These are phyloP conservation scores for Sporopachydermia quercuum DNA, from an alignment of 805 yeast species.

Conservation along the genomic window DNA sequence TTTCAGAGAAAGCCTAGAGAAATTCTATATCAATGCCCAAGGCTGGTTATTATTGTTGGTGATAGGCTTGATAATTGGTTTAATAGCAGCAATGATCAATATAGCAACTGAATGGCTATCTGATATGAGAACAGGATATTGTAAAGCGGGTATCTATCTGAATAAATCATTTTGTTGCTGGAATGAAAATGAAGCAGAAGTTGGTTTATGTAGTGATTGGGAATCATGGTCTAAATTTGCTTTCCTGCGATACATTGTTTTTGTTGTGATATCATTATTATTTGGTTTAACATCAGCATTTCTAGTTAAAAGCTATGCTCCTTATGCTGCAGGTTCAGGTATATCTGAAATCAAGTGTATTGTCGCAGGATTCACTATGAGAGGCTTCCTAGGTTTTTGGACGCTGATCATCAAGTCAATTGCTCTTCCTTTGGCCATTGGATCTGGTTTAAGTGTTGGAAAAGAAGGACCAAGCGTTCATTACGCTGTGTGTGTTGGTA, in stretches of 20 bases:
- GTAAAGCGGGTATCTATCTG: constrained; percentile 52
- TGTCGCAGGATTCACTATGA: constrained; percentile 74
- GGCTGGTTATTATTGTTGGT: constrained; percentile 62
- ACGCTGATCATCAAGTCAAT: constrained; percentile 65
- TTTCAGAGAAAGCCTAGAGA: constrained; percentile 15
- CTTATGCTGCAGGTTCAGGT: constrained; percentile 94
- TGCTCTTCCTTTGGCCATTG: constrained; percentile 80
- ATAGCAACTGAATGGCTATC: constrained; percentile 80
- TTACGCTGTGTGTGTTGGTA: constrained; percentile 94
- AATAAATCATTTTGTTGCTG: constrained; percentile 74
- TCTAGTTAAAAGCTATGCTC: constrained; percentile 59
- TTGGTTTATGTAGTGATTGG: constrained; percentile 48
- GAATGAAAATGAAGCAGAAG: constrained; percentile 29
- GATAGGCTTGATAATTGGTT: constrained; percentile 68
- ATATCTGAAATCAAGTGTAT: constrained; percentile 93
- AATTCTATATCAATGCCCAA: constrained; percentile 23
- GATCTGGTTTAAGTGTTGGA: constrained; percentile 87
- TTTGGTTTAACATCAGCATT: constrained; percentile 55
- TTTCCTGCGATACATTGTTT: constrained; percentile 37
- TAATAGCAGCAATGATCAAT: constrained; percentile 69
- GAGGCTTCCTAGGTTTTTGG: constrained; percentile 58
- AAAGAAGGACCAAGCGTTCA: constrained; percentile 98
- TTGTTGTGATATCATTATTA: constrained; percentile 38
- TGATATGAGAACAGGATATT: constrained; percentile 64
- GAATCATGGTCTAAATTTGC: constrained; percentile 37